Base-by-base conservation (phyloP, 2,329 filamentous ascomycete genomes). In the Mycosphaerella sp. region DNA sequence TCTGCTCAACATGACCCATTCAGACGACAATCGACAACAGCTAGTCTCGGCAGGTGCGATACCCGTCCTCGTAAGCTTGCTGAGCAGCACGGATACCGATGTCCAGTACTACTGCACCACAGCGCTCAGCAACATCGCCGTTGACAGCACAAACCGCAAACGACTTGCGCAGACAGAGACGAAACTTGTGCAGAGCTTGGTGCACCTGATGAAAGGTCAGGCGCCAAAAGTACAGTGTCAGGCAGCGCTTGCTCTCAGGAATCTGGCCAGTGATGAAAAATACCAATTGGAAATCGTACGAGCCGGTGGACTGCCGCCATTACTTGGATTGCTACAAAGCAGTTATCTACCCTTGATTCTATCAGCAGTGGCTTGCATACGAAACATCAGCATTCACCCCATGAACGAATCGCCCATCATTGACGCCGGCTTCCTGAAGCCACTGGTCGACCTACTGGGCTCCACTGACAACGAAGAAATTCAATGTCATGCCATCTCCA, bases 91-190 rank as follows among this genome's bases (percentile, higher is more conserved):
- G 52, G 93, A 98, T 66, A 90, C 96, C 60, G 93, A 98, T 67
- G 93, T 98, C 28, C 93, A 98, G 73, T 98, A 98, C 73, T 98
- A 98, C 73, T 98, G 93, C 75, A 98, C 93, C 14, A 98, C 93
- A 4, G 93, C 93, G 10, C 80, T 98, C 52, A 97, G 91, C 78
- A 98, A 98, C 70, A 98, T 98, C 62, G 93, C 93, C 6, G 93
- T 98, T 48, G 93, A 98, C 67, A 79, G 86, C 41, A 86, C 83
- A 64, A 97, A 97, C 73, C 80, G 93, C 60, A 89, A 90, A 66
- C 89, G 91, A 68, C 79, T 98, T 48, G 89, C 91, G 27, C 85
- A 94, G 65, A 90, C 87, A 7, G 93, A 98, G 68, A 84, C 87
- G 17, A 88, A 90, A 59, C 79, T 98, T 21, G 90, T 98, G 18